phyloP scores from a whole-genome alignment of 164 flowering plant species.

The Sextonia rubra region DNA sequence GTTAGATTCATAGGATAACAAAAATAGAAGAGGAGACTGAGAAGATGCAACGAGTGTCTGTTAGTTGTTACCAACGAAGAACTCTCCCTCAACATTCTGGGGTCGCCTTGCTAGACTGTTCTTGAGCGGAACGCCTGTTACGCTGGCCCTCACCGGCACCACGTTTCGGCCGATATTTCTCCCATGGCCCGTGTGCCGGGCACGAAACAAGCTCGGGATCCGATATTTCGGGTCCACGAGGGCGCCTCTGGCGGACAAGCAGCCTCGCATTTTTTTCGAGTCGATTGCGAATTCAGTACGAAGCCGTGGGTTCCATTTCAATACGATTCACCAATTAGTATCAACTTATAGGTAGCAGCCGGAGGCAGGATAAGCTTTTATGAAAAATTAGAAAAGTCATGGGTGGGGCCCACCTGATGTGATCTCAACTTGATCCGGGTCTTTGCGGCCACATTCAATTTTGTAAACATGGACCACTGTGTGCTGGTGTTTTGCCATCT shows the following conservation, averaged over 20 bases:
- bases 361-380: too few species aligned
- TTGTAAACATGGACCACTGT: too few species aligned
- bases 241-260: not conserved
- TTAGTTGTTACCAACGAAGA: conserved; percentile 35
- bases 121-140: not conserved
- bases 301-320: too few species aligned
- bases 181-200: not conserved
- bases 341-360: too few species aligned
- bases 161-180: not conserved
- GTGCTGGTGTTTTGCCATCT: too few species aligned
- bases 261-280: conserved; percentile 1
- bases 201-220: not conserved
- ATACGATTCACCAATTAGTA: too few species aligned
- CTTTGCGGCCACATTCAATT: too few species aligned
- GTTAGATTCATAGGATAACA: not conserved
- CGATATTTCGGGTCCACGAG: not conserved
- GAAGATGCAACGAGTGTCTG: not conserved
- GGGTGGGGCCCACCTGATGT: too few species aligned
- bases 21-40: not conserved
- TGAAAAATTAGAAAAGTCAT: too few species aligned
- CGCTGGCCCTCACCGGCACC: conserved; percentile 6
- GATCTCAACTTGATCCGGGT: too few species aligned
- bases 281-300: too few species aligned
- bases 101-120: conserved; percentile 28
- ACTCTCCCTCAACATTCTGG: conserved; percentile 47